These are phyloP conservation scores for Chalciporus pseudorubinellus DNA, from an alignment of 768 basidiomycete genomes.

Conservation along the genomic window DNA sequence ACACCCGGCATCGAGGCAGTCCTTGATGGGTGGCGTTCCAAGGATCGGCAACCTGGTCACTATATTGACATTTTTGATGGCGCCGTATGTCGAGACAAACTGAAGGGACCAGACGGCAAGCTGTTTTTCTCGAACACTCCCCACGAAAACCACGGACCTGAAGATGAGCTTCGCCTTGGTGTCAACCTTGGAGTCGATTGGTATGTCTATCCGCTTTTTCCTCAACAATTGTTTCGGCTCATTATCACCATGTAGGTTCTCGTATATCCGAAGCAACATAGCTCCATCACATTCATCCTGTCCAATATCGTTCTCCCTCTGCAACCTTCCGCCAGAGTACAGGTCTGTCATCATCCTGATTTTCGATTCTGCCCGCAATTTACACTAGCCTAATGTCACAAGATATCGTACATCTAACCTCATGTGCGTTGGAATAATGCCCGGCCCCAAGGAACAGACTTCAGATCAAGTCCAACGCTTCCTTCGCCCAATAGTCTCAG, in stretches of 20 bases:
- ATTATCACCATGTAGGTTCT: conserved; percentile 28
- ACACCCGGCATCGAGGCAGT: neutral
- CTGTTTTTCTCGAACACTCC: conserved; percentile 28
- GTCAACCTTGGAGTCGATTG: conserved; percentile 33
- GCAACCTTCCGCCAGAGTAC: conserved; percentile 29
- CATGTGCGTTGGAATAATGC: conserved; percentile 24
- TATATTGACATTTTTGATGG: conserved; percentile 31
- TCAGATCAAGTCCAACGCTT: conserved; percentile 28
- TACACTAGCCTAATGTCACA: no score
- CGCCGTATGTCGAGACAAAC: conserved; percentile 12
- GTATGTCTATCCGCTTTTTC: no score
- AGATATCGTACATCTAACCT: conserved; percentile 27
- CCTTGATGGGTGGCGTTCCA: neutral
- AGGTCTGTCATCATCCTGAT: no score
- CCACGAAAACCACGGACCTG: conserved; percentile 1
- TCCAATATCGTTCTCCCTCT: conserved; percentile 34
- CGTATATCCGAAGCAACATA: conserved; percentile 34
- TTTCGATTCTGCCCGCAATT: no score
- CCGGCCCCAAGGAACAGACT: conserved; percentile 29
- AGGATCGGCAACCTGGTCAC: neutral
- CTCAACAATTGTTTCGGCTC: no score
- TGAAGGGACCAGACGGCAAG: conserved; percentile 3
- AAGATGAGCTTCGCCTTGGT: conserved; percentile 30
- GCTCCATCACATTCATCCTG: conserved; percentile 36
- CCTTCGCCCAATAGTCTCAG: conserved; percentile 24